Evolutionary conservation across 2,329 filamentous ascomycete species (phyloP), one percentile per base, ranked within the genome.

Genomic region (Aspergillus fumigatus): DNA sequence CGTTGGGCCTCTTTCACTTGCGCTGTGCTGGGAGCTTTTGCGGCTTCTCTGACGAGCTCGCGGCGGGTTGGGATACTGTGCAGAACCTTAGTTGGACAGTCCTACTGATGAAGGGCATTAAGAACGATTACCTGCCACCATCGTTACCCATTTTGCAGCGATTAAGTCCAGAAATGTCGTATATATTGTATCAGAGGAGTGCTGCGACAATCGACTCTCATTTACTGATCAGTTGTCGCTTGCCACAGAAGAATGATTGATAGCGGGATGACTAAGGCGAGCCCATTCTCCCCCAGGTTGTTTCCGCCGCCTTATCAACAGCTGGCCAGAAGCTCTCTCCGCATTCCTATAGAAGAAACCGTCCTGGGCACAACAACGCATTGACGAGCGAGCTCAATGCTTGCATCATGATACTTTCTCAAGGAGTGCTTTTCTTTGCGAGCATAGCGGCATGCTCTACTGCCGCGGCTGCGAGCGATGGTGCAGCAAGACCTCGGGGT

Each of bases 21-120:
- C 49, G 90, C 87, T 27, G 90, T 83, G 35, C 89, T 95, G 23
- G 89, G 89, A 52, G 86, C 83, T 66, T 90, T 89, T 45, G 92
- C 91, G 27, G 92, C 91, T 74, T 93, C 88, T 76, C 96, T 96
- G 73, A 99, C 94, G 48, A 99, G 89, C 75, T 99, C 95, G 69
- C 92, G 89, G 32, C 95, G 90, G 61, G 89, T 97, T 4, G 94
- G 94, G 65, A 99, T 99, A 65, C 90, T 86, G 62, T 19, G 6
- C 26, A 21, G 40, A 53, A 17, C 25, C 23, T 17, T 32, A 23
- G 48, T n/a, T 43, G 29, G 51, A n/a, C 26, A 3, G 21, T 3
- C 14, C 5, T 5, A 17, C 32, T 7, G 14, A 21, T 23, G 3
- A n/a, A 17, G 27, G 21, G 4, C 10, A 6, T 29, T 1, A 2